Base-by-base conservation (phyloP, 805 yeast genomes). In the Ogataea siamensis region DNA sequence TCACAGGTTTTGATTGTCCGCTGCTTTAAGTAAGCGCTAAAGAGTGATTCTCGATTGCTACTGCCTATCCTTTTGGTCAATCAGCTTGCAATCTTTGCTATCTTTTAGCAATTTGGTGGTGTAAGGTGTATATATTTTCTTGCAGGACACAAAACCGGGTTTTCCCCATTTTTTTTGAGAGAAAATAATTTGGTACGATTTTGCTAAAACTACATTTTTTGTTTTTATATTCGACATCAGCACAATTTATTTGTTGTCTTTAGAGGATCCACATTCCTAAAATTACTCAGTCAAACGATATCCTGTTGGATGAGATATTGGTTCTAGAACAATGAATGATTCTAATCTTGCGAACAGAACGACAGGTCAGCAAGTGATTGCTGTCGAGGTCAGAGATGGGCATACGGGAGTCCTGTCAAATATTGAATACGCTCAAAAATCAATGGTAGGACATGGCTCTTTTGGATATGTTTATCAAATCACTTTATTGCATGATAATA, bases 361-460 rank as follows among this genome's bases (percentile, higher is more conserved):
- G 18, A 23, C 36, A 15, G 47, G 43, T 24, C 41, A 41, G 24
- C 53, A 60, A 28, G 45, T 50, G n/a, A 47, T 78, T 26, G 72
- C 77, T 35, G 88, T 83, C 58, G 75, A 71, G 38, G 93, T 80
- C 42, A 76, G 74, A 50, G 83, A 83, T 51, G 89, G 91, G 28
- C 80, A 73, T 54, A 76, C 82, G 7, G 87, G 84, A 39, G 78
- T 78, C 46, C 54, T 68, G 20, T 68, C 70, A 34, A 73, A 76
- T 35, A 74, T 91, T 39, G 77, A 80, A 33, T 87, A 86, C 65
- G 83, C 89, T 12, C 87, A 83, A 53, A 76, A 86, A 27, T 83
- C 86, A 50, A 88, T 89, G 73, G 93, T 91, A 28, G 99, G 99
- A n/a, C 94, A 87, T 63, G 99, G 99, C 8, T 89, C 98, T n/a